Percentiles rank a stretch among this genome's conserved stretches.
phyloP scores from a whole-genome alignment of 176 grass and related monocot species.

The Cenchrus purpureus region DNA sequence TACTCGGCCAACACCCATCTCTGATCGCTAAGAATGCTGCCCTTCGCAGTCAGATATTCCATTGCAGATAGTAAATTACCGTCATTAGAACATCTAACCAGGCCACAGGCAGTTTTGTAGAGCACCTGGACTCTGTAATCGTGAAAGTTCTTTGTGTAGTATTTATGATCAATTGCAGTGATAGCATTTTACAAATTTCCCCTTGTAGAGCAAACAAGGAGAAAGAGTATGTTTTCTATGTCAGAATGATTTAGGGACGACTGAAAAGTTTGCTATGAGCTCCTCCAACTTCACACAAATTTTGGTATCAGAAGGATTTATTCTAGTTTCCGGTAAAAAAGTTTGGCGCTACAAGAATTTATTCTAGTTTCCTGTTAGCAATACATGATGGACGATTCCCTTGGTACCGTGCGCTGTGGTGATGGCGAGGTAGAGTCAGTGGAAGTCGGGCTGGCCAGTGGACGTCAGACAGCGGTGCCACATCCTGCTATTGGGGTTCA shows the following conservation, averaged over 20 bases:
- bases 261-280: background rate
- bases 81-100: background rate
- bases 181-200: background rate
- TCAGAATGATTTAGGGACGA: background rate
- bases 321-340: slow-evolving; percentile 29
- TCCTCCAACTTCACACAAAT: background rate
- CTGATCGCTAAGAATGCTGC: no score
- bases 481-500: slow-evolving; percentile 96
- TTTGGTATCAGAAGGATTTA: slow-evolving; percentile 13
- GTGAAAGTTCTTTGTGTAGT: background rate
- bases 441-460: slow-evolving; percentile 87
- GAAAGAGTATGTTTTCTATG: background rate
- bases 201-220: background rate
- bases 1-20: no score
- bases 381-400: slow-evolving; percentile 27
- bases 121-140: background rate
- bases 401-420: background rate
- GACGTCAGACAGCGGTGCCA: slow-evolving; percentile 95
- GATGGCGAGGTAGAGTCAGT: slow-evolving; percentile 38
- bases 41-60: no score
- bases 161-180: background rate
- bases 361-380: slow-evolving; percentile 31
- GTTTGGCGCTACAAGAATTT: slow-evolving; percentile 12
- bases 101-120: no score
- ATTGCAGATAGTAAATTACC: background rate